phyloP scores from a whole-genome alignment of 1,284 basidiomycete species.

The Vanrija sp. region DNA sequence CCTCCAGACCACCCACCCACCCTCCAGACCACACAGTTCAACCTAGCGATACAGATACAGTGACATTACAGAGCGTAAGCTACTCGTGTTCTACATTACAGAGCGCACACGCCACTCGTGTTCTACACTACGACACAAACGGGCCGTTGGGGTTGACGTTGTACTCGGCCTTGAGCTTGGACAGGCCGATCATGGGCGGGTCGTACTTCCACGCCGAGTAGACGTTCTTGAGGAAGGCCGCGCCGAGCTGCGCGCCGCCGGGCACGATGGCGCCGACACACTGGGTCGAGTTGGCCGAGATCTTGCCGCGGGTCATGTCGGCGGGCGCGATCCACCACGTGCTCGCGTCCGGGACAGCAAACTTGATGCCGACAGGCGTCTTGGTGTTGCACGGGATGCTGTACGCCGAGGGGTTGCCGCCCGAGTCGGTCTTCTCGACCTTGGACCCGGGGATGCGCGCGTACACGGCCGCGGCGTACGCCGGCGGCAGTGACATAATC shows the following conservation, averaged over 20 bases:
- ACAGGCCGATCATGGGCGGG: constrained; percentile 51
- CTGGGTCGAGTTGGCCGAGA: not conserved
- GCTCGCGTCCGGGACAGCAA: constrained; percentile 41
- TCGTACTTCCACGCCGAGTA: constrained; percentile 51
- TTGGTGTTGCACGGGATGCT: constrained; percentile 62
- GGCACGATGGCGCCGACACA: not conserved
- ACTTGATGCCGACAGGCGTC: constrained; percentile 67
- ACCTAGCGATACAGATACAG: too few relatives aligned
- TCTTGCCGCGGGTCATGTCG: constrained; percentile 1
- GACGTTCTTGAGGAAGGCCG: constrained; percentile 77
- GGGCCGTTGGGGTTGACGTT: too few relatives aligned
- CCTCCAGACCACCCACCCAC: too few relatives aligned
- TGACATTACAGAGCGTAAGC: too few relatives aligned
- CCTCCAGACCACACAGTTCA: too few relatives aligned
- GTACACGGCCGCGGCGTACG: constrained; percentile 62
- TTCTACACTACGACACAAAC: too few relatives aligned
- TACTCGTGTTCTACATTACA: too few relatives aligned
- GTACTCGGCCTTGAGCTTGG: constrained; percentile 9
- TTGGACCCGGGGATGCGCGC: constrained; percentile 61
- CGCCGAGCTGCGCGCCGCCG: constrained; percentile 53
- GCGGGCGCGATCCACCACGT: not conserved
- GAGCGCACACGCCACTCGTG: too few relatives aligned
- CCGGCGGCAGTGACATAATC: constrained; percentile 72
- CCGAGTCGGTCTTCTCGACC: too few relatives aligned
- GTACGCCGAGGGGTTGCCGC: not conserved